A percentile compares a stretch with the other conserved stretches of the same genome.
phyloP scores from a whole-genome alignment of 495 filamentous ascomycete genomes.

The Astrothelium macrocarpum region DNA sequence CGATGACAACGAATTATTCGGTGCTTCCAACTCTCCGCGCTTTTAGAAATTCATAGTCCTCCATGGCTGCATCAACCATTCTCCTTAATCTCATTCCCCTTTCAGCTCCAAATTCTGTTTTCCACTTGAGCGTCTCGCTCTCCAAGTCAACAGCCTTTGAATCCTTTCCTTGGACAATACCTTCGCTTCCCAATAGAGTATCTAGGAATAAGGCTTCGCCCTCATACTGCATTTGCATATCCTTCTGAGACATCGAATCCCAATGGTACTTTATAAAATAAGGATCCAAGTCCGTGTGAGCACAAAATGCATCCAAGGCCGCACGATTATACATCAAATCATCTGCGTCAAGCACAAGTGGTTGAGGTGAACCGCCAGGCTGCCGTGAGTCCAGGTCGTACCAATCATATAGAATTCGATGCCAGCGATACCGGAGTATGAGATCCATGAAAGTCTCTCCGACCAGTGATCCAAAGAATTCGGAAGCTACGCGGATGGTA shows the following conservation, averaged over 20 bases:
- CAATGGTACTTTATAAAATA: not conserved
- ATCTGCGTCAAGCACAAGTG: not conserved
- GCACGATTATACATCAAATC: not conserved
- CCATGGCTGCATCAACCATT: not conserved
- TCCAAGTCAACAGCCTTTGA: not conserved
- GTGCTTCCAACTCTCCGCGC: not conserved
- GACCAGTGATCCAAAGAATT: not conserved
- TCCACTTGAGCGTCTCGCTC: not conserved
- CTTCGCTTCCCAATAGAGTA: not conserved
- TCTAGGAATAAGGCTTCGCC: not conserved
- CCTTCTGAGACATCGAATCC: not conserved
- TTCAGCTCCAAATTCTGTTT: not conserved
- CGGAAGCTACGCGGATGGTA: not conserved
- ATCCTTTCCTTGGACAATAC: not conserved
- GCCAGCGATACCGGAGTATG: not conserved
- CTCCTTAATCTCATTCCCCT: not conserved
- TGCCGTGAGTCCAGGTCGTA: not conserved
- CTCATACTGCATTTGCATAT: constrained; percentile 2
- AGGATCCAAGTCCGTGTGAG: not conserved
- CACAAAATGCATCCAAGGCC: not conserved
- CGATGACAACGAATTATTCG: not conserved
- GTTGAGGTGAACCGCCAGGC: not conserved
- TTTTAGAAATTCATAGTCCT: not conserved
- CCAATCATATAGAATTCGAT: not conserved
- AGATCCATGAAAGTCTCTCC: not conserved